phyloP scores from a whole-genome alignment of 2,329 filamentous ascomycete genomes.

The Fusarium sororula region DNA sequence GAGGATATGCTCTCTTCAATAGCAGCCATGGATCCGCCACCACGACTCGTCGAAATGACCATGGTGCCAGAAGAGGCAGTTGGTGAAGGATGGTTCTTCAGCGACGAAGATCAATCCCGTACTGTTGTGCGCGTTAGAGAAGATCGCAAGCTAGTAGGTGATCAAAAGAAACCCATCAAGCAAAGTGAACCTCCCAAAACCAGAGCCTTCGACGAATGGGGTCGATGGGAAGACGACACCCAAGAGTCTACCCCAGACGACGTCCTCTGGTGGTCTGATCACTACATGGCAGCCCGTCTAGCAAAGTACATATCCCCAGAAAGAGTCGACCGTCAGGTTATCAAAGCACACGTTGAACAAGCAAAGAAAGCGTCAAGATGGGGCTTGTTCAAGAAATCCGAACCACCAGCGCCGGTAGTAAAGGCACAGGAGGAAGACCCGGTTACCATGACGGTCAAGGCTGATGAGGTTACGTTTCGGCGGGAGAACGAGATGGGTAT shows the following conservation, averaged over 20 bases:
- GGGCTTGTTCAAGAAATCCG: slow-evolving; percentile 45
- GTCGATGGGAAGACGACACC: slow-evolving; percentile 49
- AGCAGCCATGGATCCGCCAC: slow-evolving; percentile 44
- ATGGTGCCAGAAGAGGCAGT: slow-evolving; percentile 57
- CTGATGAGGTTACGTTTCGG: slow-evolving; percentile 62
- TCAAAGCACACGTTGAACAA: slow-evolving; percentile 45
- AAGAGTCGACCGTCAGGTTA: slow-evolving; percentile 39
- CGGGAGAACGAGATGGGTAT: slow-evolving; percentile 61
- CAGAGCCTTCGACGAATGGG: slow-evolving; percentile 57
- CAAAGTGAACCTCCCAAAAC: neutral
- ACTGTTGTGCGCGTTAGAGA: slow-evolving; percentile 45
- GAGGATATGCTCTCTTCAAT: slow-evolving; percentile 54
- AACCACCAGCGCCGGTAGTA: slow-evolving; percentile 8
- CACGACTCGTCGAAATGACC: slow-evolving; percentile 53
- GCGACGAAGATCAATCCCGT: slow-evolving; percentile 45
- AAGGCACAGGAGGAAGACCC: slow-evolving; percentile 29
- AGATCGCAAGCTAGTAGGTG: slow-evolving; percentile 19
- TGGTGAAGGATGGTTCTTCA: slow-evolving; percentile 48
- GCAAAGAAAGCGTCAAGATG: slow-evolving; percentile 48
- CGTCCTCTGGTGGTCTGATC: slow-evolving; percentile 59
- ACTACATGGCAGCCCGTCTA: slow-evolving; percentile 56
- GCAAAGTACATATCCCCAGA: slow-evolving; percentile 55
- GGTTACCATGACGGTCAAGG: slow-evolving; percentile 53
- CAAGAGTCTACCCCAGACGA: neutral
- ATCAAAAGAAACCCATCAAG: slow-evolving; percentile 5